phyloP scores from a whole-genome alignment of 2,329 filamentous ascomycete species.

The Pseudogymnoascus sp. region DNA sequence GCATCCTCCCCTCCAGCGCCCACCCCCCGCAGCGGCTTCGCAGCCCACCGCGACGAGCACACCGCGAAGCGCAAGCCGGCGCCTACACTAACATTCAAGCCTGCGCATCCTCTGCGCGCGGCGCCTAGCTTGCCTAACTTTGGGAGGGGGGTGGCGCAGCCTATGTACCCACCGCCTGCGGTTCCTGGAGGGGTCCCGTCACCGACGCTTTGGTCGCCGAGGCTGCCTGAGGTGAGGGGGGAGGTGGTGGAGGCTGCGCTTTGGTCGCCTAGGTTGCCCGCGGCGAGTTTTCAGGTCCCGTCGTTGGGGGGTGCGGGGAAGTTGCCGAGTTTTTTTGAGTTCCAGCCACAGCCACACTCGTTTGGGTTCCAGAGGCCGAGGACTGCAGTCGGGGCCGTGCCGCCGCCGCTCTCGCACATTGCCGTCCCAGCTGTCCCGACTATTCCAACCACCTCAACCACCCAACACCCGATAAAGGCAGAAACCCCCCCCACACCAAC shows the following conservation, averaged over 20 bases:
- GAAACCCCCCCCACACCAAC: not conserved
- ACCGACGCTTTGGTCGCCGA: not conserved
- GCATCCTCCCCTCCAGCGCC: not conserved
- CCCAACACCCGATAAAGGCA: too few species aligned
- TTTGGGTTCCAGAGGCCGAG: not conserved
- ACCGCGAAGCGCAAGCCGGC: not conserved
- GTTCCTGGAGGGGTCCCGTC: not conserved
- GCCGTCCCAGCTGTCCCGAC: not conserved
- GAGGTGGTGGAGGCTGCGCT: not conserved
- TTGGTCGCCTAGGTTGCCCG: not conserved
- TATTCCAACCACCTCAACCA: too few species aligned
- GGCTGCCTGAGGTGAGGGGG: not conserved
- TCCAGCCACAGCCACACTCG: not conserved
- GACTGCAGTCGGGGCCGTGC: not conserved
- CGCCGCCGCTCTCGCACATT: not conserved
- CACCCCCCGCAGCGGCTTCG: not conserved
- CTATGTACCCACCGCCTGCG: not conserved
- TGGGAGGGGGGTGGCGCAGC: not conserved
- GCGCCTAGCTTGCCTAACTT: not conserved
- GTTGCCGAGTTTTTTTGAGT: not conserved
- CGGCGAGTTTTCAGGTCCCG: not conserved
- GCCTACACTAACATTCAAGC: not conserved
- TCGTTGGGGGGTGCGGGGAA: not conserved
- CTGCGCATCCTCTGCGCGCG: not conserved
- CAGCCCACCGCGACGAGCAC: not conserved